Conservation (phyloP, 2,329 filamentous ascomycete species). For the Teratosphaeria zuluensis region DNA sequence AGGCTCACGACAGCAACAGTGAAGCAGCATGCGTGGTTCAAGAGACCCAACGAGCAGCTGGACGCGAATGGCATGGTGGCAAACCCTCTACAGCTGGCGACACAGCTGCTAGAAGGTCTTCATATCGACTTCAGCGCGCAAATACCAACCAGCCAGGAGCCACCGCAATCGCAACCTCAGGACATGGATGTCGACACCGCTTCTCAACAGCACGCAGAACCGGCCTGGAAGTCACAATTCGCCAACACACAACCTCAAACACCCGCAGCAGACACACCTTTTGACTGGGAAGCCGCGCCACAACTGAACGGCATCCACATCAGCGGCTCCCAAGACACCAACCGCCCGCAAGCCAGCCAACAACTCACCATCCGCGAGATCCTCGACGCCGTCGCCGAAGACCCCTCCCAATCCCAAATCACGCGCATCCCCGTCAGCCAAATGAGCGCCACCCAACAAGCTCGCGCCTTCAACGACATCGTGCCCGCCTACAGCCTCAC, state of each 20-base stretch:
- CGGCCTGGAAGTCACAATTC: constrained; percentile 37
- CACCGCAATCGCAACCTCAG: constrained; percentile 29
- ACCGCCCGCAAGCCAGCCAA: constrained; percentile 15
- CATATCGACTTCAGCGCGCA: constrained; percentile 75
- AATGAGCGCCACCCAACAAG: constrained; percentile 77
- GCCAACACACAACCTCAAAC: constrained; percentile 82
- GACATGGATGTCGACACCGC: constrained; percentile 61
- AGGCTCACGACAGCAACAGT: constrained; percentile 83
- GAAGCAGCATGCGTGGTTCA: constrained; percentile 91
- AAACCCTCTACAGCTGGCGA: constrained; percentile 79
- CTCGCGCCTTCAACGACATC: constrained; percentile 81
- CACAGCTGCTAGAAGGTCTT: constrained; percentile 84
- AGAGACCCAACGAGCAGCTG: constrained; percentile 67
- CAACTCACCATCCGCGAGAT: constrained; percentile 26
- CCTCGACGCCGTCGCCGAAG: constrained; percentile 63
- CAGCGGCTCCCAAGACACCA: constrained; percentile 17
- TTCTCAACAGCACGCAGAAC: constrained; percentile 15
- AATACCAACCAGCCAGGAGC: constrained; percentile 43
- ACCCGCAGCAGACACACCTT: constrained; percentile 63
- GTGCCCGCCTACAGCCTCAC: constrained; percentile 79
- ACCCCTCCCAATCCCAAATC: constrained; percentile 79
- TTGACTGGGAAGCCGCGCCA: constrained; percentile 78
- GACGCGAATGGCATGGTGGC: constrained; percentile 62
- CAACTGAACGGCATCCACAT: constrained; percentile 11
- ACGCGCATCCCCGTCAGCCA: constrained; percentile 52